Percentiles rank a stretch among this genome's conserved stretches.
Conservation (phyloP, 768 basidiomycete genomes). For the Mycena galopus region DNA sequence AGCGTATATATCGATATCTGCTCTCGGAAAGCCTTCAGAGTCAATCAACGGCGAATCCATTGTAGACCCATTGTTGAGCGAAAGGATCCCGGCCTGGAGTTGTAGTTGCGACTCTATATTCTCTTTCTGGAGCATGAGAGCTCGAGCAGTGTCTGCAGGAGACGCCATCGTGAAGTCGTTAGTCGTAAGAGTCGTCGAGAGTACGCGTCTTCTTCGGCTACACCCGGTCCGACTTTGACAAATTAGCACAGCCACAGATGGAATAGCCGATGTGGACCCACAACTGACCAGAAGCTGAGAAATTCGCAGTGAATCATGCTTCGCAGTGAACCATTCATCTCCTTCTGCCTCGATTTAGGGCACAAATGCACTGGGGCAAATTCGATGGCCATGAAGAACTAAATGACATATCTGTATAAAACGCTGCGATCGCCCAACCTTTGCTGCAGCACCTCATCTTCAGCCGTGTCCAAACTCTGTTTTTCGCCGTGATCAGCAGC, state of each 20-base stretch:
- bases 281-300: too few species aligned
- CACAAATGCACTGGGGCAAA: too few species aligned
- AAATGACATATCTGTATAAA: slow-evolving; percentile 56
- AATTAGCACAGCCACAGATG: slow-evolving; percentile 9
- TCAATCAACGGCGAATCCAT: slow-evolving; percentile 87
- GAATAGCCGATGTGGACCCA: neutral
- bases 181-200: neutral
- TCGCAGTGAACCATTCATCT: too few species aligned
- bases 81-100: slow-evolving; percentile 71
- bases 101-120: slow-evolving; percentile 80
- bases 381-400: too few species aligned
- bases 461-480: slow-evolving; percentile 14
- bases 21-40: slow-evolving; percentile 88
- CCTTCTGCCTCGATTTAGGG: too few species aligned
- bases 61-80: slow-evolving; percentile 67
- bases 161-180: slow-evolving; percentile 12
- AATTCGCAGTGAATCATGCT: too few species aligned
- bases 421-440: slow-evolving; percentile 55
- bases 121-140: slow-evolving; percentile 77
- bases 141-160: slow-evolving; percentile 55
- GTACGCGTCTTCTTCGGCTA: neutral
- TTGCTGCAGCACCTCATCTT: slow-evolving; percentile 43
- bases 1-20: slow-evolving; percentile 87
- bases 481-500: slow-evolving; percentile 40
- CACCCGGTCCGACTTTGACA: neutral